A percentile compares a stretch with the other conserved stretches of the same genome.
These are phyloP conservation scores for Fusarium scirpi DNA, from an alignment of 2,329 filamentous ascomycete genomes.

Conservation along the genomic window DNA sequence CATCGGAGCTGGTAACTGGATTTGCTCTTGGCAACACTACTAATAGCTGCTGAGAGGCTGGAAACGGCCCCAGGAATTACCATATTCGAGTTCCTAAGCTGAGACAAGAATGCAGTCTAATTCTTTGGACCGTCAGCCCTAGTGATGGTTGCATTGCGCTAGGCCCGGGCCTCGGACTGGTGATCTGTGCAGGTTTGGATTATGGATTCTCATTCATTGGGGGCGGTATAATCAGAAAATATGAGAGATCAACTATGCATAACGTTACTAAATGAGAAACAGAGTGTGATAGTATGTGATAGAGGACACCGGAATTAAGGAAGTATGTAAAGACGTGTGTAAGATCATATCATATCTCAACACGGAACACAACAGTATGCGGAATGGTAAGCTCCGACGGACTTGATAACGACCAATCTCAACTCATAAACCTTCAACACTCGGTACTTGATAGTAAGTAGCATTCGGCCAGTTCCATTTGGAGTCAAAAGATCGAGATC, in stretches of 20 bases:
- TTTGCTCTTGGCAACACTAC: not conserved
- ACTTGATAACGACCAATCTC: not conserved
- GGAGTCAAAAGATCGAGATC: not conserved
- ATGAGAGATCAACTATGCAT: not conserved
- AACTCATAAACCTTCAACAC: not conserved
- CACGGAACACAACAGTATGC: not conserved
- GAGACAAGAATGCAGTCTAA: slow-evolving; percentile 18
- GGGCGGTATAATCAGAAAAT: not conserved
- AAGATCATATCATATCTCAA: not conserved
- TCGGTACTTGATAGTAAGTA: not conserved
- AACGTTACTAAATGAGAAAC: not conserved
- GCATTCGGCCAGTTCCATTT: not conserved
- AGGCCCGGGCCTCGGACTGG: slow-evolving; percentile 19
- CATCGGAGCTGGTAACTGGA: not conserved
- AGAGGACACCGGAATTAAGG: not conserved
- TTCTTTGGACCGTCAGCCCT: slow-evolving; percentile 25
- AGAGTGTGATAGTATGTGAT: not conserved
- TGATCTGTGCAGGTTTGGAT: slow-evolving; percentile 2
- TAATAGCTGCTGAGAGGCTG: not conserved
- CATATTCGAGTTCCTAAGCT: slow-evolving; percentile 9
- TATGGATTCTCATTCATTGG: not conserved
- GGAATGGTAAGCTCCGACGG: not conserved
- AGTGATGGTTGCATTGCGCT: slow-evolving; percentile 15
- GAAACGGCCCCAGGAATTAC: not conserved
- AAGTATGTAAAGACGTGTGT: not conserved